Conservation (phyloP, 805 yeast genomes). For the Sugiyamaella marilandica region DNA sequence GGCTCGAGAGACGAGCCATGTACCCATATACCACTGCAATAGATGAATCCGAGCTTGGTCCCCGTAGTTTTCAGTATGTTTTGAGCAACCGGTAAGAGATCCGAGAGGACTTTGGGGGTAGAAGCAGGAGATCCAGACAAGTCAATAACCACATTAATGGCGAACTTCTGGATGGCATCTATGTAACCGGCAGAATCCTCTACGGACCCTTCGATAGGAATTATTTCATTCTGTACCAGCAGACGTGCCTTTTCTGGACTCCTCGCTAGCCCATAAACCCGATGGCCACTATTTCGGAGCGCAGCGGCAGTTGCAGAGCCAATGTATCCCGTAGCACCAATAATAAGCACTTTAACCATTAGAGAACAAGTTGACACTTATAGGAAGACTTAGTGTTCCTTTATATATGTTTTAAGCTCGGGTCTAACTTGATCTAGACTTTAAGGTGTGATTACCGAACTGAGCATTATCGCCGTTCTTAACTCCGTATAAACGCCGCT, state of each 20-base stretch:
- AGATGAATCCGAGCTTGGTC: slow-evolving; percentile 9
- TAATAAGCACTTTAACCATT: slow-evolving; percentile 12
- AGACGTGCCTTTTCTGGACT: slow-evolving; percentile 5
- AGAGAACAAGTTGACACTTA: too few species aligned
- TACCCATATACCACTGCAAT: slow-evolving; percentile 11
- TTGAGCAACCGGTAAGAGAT: background rate
- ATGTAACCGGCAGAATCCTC: slow-evolving; percentile 6
- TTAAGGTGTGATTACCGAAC: too few species aligned
- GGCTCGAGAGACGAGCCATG: slow-evolving; percentile 6
- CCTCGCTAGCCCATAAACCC: slow-evolving; percentile 15
- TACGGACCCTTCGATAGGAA: slow-evolving; percentile 8
- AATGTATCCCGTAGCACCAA: slow-evolving; percentile 16
- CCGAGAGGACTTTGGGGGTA: background rate
- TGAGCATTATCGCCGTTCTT: too few species aligned
- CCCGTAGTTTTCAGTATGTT: background rate
- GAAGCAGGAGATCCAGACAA: slow-evolving; percentile 6
- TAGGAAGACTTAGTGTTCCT: background rate
- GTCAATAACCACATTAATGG: slow-evolving; percentile 11
- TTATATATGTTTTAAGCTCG: too few species aligned
- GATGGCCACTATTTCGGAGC: slow-evolving; percentile 7
- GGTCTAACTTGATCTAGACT: too few species aligned
- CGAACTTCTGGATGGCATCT: slow-evolving; percentile 7
- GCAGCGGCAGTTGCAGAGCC: slow-evolving; percentile 5
- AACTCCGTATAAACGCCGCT: too few species aligned
- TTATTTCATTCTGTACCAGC: slow-evolving; percentile 3